Conservation (phyloP, 2,329 filamentous ascomycete species). For the Scedosporium dehoogii region DNA sequence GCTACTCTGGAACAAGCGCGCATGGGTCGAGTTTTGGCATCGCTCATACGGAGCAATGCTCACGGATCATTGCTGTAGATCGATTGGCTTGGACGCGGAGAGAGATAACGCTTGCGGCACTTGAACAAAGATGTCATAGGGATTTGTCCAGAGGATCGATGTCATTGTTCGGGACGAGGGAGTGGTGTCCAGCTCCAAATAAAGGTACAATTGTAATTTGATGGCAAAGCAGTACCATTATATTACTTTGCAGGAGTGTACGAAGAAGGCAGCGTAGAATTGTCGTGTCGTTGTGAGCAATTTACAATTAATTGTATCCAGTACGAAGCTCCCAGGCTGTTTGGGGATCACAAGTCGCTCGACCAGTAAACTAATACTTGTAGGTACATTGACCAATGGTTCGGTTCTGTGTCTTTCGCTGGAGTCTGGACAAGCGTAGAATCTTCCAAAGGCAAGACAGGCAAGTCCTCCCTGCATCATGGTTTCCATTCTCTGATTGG, state of each 20-base stretch:
- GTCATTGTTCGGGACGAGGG: neutral
- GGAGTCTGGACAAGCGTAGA: neutral
- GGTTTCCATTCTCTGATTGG: neutral
- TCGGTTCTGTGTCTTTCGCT: neutral
- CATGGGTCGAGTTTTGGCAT: conserved; percentile 1
- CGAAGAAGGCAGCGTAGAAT: neutral
- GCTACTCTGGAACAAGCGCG: neutral
- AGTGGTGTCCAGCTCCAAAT: too few species aligned
- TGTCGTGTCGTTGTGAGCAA: neutral
- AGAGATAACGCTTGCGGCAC: neutral
- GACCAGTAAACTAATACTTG: too few species aligned
- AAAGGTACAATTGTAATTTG: neutral
- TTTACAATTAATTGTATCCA: too few species aligned
- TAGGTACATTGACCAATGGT: neutral
- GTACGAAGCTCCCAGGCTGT: too few species aligned
- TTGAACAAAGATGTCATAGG: too few species aligned
- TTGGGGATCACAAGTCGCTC: too few species aligned
- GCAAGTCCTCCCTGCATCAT: neutral
- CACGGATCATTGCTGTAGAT: neutral
- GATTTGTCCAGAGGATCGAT: neutral
- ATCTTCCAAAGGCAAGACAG: neutral
- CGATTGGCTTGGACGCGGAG: neutral
- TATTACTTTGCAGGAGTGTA: neutral
- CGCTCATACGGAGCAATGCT: too few species aligned
- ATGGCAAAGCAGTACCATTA: neutral